Conservation (phyloP, 75 land plant genomes). For the Gnetum montanum region DNA sequence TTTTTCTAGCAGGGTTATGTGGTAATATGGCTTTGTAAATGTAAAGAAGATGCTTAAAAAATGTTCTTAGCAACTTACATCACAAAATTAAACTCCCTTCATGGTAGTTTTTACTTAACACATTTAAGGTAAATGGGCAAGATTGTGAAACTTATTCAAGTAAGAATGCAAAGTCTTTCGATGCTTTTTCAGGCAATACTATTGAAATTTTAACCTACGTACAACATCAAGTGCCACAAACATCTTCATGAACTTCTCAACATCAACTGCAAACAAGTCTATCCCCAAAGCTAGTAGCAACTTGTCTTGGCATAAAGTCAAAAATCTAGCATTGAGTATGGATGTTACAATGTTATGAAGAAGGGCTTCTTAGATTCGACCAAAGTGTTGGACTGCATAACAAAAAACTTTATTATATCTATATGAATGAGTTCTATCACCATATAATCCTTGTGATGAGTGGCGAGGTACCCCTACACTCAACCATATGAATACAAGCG, state of each 20-base stretch:
- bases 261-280: conserved; percentile 82
- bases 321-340: conserved; percentile 74
- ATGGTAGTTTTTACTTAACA: no score
- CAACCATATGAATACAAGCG: no score
- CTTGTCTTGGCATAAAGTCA: conserved; percentile 69
- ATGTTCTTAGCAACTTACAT: no score
- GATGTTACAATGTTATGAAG: conserved; percentile 71
- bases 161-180: conserved; percentile 65
- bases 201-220: conserved; percentile 56
- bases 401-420: conserved; percentile 67
- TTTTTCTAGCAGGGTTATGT: conserved; percentile 95
- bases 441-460: conserved; percentile 2
- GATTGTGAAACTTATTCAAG: conserved; percentile 73
- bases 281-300: conserved; percentile 54
- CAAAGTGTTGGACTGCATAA: conserved; percentile 70
- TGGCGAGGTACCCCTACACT: no score
- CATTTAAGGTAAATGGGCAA: conserved; percentile 55
- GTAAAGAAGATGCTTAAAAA: no score
- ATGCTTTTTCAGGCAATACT: conserved; percentile 54
- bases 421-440: conserved; percentile 22
- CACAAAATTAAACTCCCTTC: no score
- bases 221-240: conserved; percentile 91
- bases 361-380: conserved; percentile 74
- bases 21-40: no score
- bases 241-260: conserved; percentile 88